These are phyloP conservation scores for Solanum verrucosum DNA, from an alignment of 257 asterid genomes.

Conservation along the genomic window DNA sequence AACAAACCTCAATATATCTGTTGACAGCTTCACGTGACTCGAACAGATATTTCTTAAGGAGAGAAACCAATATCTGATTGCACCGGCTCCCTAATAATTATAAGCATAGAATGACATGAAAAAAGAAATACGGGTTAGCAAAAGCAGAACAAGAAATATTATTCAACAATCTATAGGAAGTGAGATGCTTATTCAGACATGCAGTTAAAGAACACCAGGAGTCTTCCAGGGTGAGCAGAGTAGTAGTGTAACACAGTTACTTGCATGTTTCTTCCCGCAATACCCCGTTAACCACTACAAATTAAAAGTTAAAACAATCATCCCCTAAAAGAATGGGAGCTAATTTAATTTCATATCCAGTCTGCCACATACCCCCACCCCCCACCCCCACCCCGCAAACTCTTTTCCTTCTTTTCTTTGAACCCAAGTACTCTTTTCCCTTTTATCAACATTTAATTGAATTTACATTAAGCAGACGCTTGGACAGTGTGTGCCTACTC, in stretches of 20 bases:
- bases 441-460: neutral
- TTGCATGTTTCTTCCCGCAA: neutral
- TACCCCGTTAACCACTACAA: neutral
- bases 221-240: neutral
- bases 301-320: neutral
- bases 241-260: neutral
- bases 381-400: neutral
- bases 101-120: neutral
- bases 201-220: neutral
- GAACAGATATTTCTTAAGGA: slow-evolving; percentile 58
- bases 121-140: neutral
- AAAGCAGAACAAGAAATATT: neutral
- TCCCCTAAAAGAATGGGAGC: neutral
- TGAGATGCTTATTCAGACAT: neutral
- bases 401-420: neutral
- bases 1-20: slow-evolving; percentile 49
- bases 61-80: slow-evolving; percentile 42
- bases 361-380: neutral
- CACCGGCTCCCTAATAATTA: slow-evolving; percentile 36
- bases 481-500: neutral
- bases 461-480: neutral
- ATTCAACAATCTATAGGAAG: neutral
- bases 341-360: neutral
- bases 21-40: slow-evolving; percentile 57
- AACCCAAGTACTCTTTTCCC: neutral